phyloP scores from a whole-genome alignment of 768 basidiomycete species.

The Sarcomyxa edulis region DNA sequence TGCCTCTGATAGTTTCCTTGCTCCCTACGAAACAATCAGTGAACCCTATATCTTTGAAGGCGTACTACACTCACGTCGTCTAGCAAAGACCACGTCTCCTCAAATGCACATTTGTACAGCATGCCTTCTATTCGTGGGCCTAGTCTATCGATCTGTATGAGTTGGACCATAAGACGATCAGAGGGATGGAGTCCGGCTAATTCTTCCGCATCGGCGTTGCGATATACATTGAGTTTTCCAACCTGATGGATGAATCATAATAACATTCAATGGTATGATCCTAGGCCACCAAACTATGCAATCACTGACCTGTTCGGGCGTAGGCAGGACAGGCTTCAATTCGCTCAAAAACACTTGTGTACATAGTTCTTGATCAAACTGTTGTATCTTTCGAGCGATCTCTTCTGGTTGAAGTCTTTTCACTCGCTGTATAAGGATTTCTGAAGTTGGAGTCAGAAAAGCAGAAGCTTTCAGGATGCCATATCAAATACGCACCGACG shows the following conservation, averaged over 20 bases:
- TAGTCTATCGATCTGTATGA: constrained; percentile 91
- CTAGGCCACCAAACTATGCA: neutral
- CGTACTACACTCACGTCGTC: constrained; percentile 59
- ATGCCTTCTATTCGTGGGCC: constrained; percentile 90
- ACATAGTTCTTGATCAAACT: constrained; percentile 85
- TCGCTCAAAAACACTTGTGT: constrained; percentile 87
- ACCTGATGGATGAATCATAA: constrained; percentile 37
- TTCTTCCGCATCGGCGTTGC: constrained; percentile 81
- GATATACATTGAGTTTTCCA: constrained; percentile 86
- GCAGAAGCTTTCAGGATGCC: neutral
- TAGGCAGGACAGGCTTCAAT: constrained; percentile 81
- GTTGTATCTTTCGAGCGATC: constrained; percentile 76
- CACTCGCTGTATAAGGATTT: constrained; percentile 88
- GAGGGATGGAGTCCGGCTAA: constrained; percentile 87
- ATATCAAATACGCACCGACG: constrained; percentile 64
- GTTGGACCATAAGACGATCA: constrained; percentile 93
- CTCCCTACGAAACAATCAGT: too few species aligned
- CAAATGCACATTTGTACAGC: constrained; percentile 87
- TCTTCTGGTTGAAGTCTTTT: constrained; percentile 83
- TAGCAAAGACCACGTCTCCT: constrained; percentile 76
- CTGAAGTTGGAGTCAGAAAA: constrained; percentile 32
- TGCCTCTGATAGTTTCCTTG: constrained; percentile 76
- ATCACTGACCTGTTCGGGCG: constrained; percentile 74
- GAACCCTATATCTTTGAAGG: too few species aligned
- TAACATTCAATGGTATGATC: neutral